Evolutionary conservation across 371 early-diverging fungal genomes (phyloP), one percentile per base, ranked within the genome.

Genomic region (Capillidium heterosporum): DNA sequence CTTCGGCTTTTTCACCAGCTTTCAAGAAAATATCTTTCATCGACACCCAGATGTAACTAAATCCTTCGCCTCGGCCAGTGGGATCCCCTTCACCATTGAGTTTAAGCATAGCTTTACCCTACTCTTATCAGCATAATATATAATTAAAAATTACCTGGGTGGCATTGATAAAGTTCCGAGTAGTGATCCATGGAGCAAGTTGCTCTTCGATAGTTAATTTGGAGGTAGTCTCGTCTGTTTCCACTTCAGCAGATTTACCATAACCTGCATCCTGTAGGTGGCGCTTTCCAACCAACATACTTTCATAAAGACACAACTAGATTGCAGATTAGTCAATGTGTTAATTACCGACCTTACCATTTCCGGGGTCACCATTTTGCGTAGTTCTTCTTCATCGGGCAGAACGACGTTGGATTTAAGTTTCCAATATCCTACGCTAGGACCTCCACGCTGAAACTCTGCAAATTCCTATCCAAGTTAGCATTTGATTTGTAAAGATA

Each of bases 311-410:
- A 68, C 99, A 98, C 24, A 98, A 76, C 71, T 75, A 56, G 32
- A 29, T 23, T 49, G 32, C 3, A 29, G 2, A 31, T 23, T 46
- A 21, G 44, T 28, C 27, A 15, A 23, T 4, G 2, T 61, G 44
- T 31, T 50, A 39, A 29, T 44, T 19, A 21, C 19, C n/a, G 19
- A 49, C 23, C 31, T 56, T 54, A 71, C 80, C 83, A 89, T 91
- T 66, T 99, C 99, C 8, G 99, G 99, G n/a, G 96, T 94, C 0
- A 97, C 82, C 68, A 95, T 75, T 61, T 91, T 91, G 44, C 90
- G 75, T 31, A 99, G 64, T 39, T 95, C 95, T 55, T 99, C 95
- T 68, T 99, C 99, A 46, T 66, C 69, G 0, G 95, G 93, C 2
- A 97, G 67, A 1, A 80, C 71, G 11, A 81, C 74, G n/a, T 67